Evolutionary conservation across 2,329 filamentous ascomycete species (phyloP), one percentile per base, ranked within the genome.

Genomic region (Fusarium multiceps): DNA sequence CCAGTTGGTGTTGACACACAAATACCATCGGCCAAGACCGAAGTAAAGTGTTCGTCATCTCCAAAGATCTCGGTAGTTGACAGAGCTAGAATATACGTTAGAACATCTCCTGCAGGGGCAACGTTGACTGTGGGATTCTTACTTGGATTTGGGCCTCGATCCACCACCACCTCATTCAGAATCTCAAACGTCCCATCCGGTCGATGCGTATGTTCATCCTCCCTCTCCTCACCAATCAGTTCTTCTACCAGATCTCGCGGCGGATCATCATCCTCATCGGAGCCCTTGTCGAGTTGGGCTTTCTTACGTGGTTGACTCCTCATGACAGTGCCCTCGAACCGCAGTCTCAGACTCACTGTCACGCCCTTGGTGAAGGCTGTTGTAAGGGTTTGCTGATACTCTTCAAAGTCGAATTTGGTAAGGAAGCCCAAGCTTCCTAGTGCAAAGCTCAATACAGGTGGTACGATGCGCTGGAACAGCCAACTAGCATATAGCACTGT

Each of bases 311-410:
- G 82, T 75, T 89, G 87, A 63, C 90, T 92, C 71, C 95, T 88
- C 95, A 98, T 98, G 28, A 98, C 88, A 0, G 94, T 98, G 28
- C 92, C 94, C 81, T 98, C 96, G 74, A 99, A 98, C 41, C 96
- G 88, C 64, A 98, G 82, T 45, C 96, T 87, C 66, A 99, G 81
- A 74, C 93, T 97, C 20, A 98, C 93, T 0, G 92, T 96, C 21
- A 98, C 92, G 9, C 96, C 96, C 63, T 97, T 90, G 42, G 83
- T 85, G 72, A 98, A 96, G 0, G 92, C 90, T 46, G 85, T 88
- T 5, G 85, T 87, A 32, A 98, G 84, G 3, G 88, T 97, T 16
- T 86, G 81, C 66, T 88, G 83, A 72, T 93, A 93, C 7, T 92
- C 83, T 16, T 90, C 88, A 79, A 94, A 99, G 79, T 98, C 94